Base-by-base conservation (phyloP, 768 basidiomycete species). In the Leccinum truebloodii region DNA sequence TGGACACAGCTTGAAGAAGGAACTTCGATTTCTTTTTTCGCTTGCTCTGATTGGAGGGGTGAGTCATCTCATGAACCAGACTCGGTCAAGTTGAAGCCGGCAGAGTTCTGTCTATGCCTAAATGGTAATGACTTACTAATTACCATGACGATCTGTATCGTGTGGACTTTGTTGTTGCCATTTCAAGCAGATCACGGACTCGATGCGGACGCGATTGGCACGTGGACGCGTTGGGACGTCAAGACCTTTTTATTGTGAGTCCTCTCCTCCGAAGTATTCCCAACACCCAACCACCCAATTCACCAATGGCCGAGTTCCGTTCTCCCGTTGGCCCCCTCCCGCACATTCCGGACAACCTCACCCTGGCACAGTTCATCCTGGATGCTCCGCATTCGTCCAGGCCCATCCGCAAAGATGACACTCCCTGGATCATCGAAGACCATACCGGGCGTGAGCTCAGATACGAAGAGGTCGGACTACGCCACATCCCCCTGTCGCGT, bases 391-490 rank as follows among this genome's bases (percentile, higher is more conserved):
- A 77, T 52, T 73, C 72, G 9, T 63, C 57, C 13, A 66, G 68
- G 44, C 74, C 76, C 2, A 61, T 68, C 20, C 69, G 71, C 34
- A 61, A 59, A 24, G 55, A 59, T 30, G 67, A 48, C 7, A 58
- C 58, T 16, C 74, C 81, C 0, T 80, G 79, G 77, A 60, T 81
- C 46, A 72, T 81, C 30, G 80, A 81, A 37, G 76, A 80, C 53
- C 65, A 64, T 14, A 78, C 77, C 3, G 79, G 79, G 14, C 67
- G 71, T 24, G 59, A 65, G n/a, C 54, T 75, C 18, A 71, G 71
- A 6, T 67, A 68, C 30, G 76, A 80, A 51, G 79, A 79, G 69
- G 79, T 77, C 48, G 62, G 70, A 53, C 4, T 13, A 52, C 6
- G 9, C 6, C 4, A 41, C 46, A 8, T 32, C 10, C 14, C 12